phyloP scores from a whole-genome alignment of 352 stramenopile genomes.

The Globisporangium sylvaticum region DNA sequence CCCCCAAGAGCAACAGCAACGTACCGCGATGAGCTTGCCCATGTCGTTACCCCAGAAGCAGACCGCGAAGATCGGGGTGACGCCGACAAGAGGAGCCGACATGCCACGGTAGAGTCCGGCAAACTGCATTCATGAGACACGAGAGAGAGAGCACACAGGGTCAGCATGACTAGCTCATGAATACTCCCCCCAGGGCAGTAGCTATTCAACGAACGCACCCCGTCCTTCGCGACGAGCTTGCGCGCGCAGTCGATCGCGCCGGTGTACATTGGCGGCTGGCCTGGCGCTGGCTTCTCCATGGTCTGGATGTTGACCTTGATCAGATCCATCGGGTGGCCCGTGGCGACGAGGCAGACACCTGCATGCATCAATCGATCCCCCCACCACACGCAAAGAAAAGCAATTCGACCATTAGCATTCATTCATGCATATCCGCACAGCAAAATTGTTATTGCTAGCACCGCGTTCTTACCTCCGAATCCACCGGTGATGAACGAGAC shows the following conservation, averaged over 20 bases:
- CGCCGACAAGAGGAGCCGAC: constrained; percentile 91
- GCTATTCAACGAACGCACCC: constrained; percentile 43
- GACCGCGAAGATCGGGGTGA: constrained; percentile 95
- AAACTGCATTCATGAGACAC: constrained; percentile 29
- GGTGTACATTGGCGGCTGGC: constrained; percentile 71
- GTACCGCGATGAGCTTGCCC: constrained; percentile 90
- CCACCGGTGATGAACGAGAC: constrained; percentile 94
- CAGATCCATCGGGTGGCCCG: constrained; percentile 93
- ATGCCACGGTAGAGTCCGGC: constrained; percentile 93
- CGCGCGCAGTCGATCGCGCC: constrained; percentile 88
- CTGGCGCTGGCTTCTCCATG: constrained; percentile 65
- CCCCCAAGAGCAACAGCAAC: constrained; percentile 7
- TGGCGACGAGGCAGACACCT: constrained; percentile 90
- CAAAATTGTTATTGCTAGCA: neutral
- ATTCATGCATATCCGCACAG: neutral
- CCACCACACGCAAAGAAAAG: neutral
- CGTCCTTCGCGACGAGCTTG: constrained; percentile 92
- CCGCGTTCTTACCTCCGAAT: constrained; percentile 70
- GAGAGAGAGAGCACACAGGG: constrained; percentile 18
- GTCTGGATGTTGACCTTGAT: constrained; percentile 96
- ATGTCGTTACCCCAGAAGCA: constrained; percentile 98
- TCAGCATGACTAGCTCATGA: neutral
- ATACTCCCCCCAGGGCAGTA: neutral
- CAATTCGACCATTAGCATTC: neutral
- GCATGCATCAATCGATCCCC: neutral